These are phyloP conservation scores for Exophiala sp. DNA, from an alignment of 2,329 filamentous ascomycete genomes.

Conservation along the genomic window DNA sequence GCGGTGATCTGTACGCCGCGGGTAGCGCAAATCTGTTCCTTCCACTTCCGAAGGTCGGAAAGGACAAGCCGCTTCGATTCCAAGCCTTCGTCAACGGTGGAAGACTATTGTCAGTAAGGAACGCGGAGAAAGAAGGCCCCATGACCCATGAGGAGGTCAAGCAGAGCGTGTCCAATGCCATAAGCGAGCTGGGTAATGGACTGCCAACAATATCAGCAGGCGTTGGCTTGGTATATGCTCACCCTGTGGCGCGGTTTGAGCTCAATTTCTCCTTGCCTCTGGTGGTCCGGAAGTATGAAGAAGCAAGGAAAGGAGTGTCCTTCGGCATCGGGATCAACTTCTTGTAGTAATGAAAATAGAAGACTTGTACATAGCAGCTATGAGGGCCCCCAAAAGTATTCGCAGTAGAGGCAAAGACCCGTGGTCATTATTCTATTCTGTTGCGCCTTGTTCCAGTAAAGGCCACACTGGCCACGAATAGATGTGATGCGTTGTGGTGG, in stretches of 20 bases:
- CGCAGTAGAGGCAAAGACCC: neutral
- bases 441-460: too few species aligned
- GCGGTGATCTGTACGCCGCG: constrained; percentile 86
- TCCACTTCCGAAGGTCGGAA: constrained; percentile 73
- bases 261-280: constrained; percentile 90
- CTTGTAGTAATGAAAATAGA: constrained; percentile 51
- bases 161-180: constrained; percentile 49
- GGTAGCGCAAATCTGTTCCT: constrained; percentile 79
- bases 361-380: constrained; percentile 28
- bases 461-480: too few species aligned
- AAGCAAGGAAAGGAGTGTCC: constrained; percentile 82
- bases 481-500: too few species aligned
- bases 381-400: constrained; percentile 16
- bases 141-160: constrained; percentile 46
- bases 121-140: constrained; percentile 43
- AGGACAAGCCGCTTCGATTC: constrained; percentile 75
- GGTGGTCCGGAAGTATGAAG: constrained; percentile 73
- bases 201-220: constrained; percentile 81
- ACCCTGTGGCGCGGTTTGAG: constrained; percentile 88
- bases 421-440: too few species aligned
- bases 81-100: constrained; percentile 91
- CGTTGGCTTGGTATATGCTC: constrained; percentile 86
- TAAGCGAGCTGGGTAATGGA: constrained; percentile 66
- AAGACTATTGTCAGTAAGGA: constrained; percentile 69
- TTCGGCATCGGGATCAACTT: constrained; percentile 97